Evolutionary conservation across 2,329 filamentous ascomycete genomes (phyloP).

Genomic region (Arthrinium puccinioides): DNA sequence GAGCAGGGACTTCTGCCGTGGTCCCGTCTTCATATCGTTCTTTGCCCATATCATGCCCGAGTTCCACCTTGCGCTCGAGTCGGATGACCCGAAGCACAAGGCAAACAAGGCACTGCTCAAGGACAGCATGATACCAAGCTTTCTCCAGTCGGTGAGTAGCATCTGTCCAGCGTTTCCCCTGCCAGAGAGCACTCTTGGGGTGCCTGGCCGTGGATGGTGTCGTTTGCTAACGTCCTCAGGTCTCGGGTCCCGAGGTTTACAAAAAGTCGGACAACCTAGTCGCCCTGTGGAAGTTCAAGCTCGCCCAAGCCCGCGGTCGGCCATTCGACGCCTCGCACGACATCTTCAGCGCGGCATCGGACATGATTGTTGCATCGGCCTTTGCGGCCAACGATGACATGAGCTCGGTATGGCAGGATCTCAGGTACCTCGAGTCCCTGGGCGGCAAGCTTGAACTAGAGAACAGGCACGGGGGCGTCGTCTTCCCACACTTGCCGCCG

Average conservation of each 20-base stretch:
- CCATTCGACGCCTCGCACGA: slow-evolving; percentile 1
- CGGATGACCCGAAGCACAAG: not conserved
- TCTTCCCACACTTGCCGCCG: not conserved
- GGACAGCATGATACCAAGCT: not conserved
- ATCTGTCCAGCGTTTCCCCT: too few relatives aligned
- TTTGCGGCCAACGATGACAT: not conserved
- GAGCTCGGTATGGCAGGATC: not conserved
- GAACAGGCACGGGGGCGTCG: too few relatives aligned
- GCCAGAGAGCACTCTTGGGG: too few relatives aligned
- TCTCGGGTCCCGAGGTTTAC: slow-evolving; percentile 27
- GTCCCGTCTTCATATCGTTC: not conserved
- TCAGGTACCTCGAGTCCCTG: not conserved
- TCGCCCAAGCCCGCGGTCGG: not conserved
- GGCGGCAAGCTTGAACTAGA: not conserved
- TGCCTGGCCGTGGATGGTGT: too few relatives aligned
- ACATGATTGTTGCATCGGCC: slow-evolving; percentile 2
- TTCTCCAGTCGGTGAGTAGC: too few relatives aligned
- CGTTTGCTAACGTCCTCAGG: slow-evolving; percentile 10
- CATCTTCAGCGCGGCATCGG: not conserved
- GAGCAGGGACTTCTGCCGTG: slow-evolving; percentile 7
- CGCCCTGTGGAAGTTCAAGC: slow-evolving; percentile 3
- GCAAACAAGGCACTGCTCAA: not conserved
- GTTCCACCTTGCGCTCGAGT: not conserved
- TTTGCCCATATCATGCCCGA: not conserved
- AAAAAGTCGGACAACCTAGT: not conserved